A percentile compares a stretch with the other conserved stretches of the same genome.
Conservation (phyloP, 2,329 filamentous ascomycete species). For the Podosphaera aphanis region DNA sequence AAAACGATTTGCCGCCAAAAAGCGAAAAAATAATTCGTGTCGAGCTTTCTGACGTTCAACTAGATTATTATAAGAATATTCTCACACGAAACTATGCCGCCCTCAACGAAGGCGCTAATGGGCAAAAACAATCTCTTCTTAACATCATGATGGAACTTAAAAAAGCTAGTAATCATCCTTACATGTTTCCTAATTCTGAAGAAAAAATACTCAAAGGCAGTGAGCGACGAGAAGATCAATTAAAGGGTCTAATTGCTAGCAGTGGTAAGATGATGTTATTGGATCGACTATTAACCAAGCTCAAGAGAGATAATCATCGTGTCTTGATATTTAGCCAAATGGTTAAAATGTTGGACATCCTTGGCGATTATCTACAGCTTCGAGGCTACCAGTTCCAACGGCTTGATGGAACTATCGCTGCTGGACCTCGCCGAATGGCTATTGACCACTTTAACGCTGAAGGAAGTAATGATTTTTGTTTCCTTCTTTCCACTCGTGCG, state of each 20-base stretch:
- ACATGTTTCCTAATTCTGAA: conserved; percentile 90
- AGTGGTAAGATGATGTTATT: conserved; percentile 99
- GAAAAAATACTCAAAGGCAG: conserved; percentile 67
- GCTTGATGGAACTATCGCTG: conserved; percentile 82
- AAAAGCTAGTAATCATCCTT: conserved; percentile 95
- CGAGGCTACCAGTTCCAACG: conserved; percentile 91
- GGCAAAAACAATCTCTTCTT: conserved; percentile 80
- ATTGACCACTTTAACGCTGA: conserved; percentile 99
- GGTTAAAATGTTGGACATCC: conserved; percentile 94
- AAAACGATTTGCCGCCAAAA: conserved; percentile 87
- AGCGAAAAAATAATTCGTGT: conserved; percentile 98
- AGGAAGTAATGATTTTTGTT: conserved; percentile 86
- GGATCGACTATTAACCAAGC: conserved; percentile 78
- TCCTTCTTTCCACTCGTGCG: conserved; percentile 80
- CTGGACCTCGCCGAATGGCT: conserved; percentile 66
- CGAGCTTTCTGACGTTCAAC: conserved; percentile 81
- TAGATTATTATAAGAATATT: conserved; percentile 98
- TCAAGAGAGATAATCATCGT: conserved; percentile 81
- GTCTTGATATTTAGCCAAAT: conserved; percentile 98
- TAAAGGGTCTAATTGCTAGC: conserved; percentile 83
- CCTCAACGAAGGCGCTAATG: conserved; percentile 69
- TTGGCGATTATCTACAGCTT: conserved; percentile 79
- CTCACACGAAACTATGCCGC: conserved; percentile 89
- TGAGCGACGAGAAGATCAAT: conserved; percentile 62
- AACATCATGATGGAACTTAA: conserved; percentile 99